Conservation (phyloP, 2,329 filamentous ascomycete genomes). For the Chaetomium strumarium region DNA sequence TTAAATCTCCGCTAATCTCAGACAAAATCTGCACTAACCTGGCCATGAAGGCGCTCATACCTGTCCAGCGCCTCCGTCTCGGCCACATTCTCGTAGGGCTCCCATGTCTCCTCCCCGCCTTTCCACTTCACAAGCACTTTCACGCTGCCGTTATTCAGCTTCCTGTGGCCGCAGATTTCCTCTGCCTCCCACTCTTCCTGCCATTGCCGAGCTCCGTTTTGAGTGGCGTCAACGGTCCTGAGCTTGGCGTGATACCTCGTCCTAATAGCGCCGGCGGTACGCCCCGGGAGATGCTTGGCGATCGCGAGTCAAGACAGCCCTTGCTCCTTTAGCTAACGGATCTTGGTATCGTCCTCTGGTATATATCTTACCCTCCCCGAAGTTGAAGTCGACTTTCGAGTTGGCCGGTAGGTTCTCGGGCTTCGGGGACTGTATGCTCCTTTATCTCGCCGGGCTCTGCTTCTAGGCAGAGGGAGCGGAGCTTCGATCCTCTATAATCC, state of each 20-base stretch:
- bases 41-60: conserved; percentile 8
- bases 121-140: not conserved
- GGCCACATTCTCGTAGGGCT: conserved; percentile 8
- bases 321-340: conserved; percentile 3
- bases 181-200: no score
- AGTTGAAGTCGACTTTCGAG: no score
- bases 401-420: no score
- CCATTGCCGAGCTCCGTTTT: no score
- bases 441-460: no score
- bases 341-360: not conserved
- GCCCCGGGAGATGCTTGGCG: conserved; percentile 6
- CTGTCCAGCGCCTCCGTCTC: conserved; percentile 9
- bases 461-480: no score
- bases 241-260: conserved; percentile 17
- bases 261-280: not conserved
- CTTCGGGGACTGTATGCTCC: no score
- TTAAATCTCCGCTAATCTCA: no score
- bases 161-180: not conserved
- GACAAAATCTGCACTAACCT: not conserved
- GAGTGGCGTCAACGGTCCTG: conserved; percentile 11
- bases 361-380: no score
- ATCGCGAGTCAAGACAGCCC: conserved; percentile 9
- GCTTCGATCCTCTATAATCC: no score
- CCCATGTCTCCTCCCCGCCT: conserved; percentile 4
- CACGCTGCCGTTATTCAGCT: not conserved